A percentile compares a stretch with the other conserved stretches of the same genome.
These are phyloP conservation scores for Dorcoceras hygrometricum DNA, from an alignment of 257 asterid genomes.

Conservation along the genomic window DNA sequence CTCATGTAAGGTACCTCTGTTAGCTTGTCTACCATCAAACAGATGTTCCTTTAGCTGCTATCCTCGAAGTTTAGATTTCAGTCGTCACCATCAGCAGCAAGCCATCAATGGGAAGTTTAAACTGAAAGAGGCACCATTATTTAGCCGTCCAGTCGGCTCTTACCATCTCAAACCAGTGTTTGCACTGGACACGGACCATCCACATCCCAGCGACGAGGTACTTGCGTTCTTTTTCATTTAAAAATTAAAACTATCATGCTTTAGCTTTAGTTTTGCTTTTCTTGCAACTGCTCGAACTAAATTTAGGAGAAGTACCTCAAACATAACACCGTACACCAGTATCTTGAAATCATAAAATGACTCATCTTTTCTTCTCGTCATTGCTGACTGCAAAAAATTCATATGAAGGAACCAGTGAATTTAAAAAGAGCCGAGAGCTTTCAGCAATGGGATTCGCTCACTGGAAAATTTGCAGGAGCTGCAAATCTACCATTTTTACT, in stretches of 20 bases:
- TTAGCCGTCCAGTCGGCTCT: constrained; percentile 28
- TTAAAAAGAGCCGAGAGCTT: constrained; percentile 37
- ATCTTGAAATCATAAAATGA: not conserved
- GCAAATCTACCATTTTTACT: constrained; percentile 86
- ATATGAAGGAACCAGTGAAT: constrained; percentile 47
- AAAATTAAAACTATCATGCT: not conserved
- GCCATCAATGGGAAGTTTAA: constrained; percentile 25
- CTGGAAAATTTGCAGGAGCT: constrained; percentile 93
- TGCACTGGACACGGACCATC: constrained; percentile 47
- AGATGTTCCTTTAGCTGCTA: constrained; percentile 24
- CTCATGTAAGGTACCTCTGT: constrained; percentile 41
- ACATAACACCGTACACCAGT: not conserved
- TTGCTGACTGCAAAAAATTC: constrained; percentile 20
- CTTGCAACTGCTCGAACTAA: constrained; percentile 1
- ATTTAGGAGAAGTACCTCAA: not conserved
- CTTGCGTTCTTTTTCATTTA: not conserved
- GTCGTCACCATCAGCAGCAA: constrained; percentile 18
- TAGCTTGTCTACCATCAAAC: constrained; percentile 31
- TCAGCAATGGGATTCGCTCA: constrained; percentile 82
- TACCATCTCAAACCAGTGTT: constrained; percentile 37
- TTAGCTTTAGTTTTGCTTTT: constrained; percentile 14
- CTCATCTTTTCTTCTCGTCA: constrained; percentile 10
- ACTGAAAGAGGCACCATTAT: constrained; percentile 31
- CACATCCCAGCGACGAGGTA: constrained; percentile 53
- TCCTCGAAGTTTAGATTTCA: constrained; percentile 28